Base-by-base conservation (phyloP, 768 basidiomycete species). In the Agrocybe pediades region DNA sequence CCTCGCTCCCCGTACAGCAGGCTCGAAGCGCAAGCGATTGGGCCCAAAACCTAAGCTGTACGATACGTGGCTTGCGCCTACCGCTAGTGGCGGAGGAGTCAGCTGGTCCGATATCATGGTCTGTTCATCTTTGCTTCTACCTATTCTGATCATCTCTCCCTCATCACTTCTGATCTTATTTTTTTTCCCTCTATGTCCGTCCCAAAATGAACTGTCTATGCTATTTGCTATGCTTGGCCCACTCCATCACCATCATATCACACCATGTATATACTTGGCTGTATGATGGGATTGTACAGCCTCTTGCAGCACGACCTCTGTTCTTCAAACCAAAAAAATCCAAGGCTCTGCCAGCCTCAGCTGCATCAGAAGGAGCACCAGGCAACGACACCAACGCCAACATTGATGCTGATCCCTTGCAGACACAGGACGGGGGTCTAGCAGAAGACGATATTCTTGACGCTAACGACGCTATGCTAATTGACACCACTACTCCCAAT, bases 21-120 rank as follows among this genome's bases (percentile, higher is more conserved):
- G 77, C 9, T 72, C 71, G 16, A 71, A 71, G 17, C 71, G 68
- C 54, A 74, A 70, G 23, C 70, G 73, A 16, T 72, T 82, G 30
- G 77, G 78, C 23, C 66, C 74, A 46, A 78, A 74, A 53, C 86
- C 86, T 1, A 77, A 72, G 60, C 59, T 87, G 13, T 75, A 73
- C 68, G 78, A 83, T 49, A 66, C 71, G 0, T 78, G 74, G 69
- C 64, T 83, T 11, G 62, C 65, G 49, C 33, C 33, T n/a, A 13
- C 33, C 3, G 11, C 13, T 13, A 4, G 13, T 13, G 65, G 64
- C 30, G 68, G 59, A 26, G 72, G 71, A 29, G 65, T 62, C 20
- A 62, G 58, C 30, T 85, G 83, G 83, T 67, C 67, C n/a, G 63
- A 75, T 4, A 74, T 82, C 58, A 77, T 74, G 72, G 83, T 80